Base-by-base conservation (phyloP, 768 basidiomycete species). In the Pleurotus platypus region DNA sequence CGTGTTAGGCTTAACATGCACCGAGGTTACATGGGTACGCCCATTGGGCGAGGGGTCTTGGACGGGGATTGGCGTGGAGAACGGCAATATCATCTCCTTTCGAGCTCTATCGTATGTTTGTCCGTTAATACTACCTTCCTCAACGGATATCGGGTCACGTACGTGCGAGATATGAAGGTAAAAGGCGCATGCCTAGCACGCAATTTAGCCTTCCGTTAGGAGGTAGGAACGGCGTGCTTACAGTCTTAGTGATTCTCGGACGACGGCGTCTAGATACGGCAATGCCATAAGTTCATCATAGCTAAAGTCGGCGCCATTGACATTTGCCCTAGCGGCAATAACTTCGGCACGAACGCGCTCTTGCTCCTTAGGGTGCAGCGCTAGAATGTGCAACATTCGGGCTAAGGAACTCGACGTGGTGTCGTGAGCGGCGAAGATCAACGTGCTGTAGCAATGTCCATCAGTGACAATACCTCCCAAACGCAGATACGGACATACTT, bases 231-330 rank as follows among this genome's bases (percentile, higher is more conserved):
- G 43, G 15, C 16, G 18, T 16, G 61, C 63, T 30, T 47, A 69
- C 63, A 74, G 51, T 15, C 67, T 67, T 43, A 69, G 71, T 27
- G 67, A 73, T 60, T 71, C 71, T 26, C 70, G 64, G 49, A 71
- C 67, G 12, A 76, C 61, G 1, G 69, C 72, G 54, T 69, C 64
- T 27, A 70, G 61, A 38, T 64, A 68, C 1, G 66, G 61, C 20
- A 64, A 55, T 12, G 42, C 42, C 15, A 62, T 57, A 18, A 66
- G 35, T 38, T 55, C 57, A 55, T 64, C 63, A 49, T 65, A 56
- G n/a, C 47, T 56, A 38, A 65, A 53, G 22, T 62, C 64, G 26
- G 51, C 63, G 24, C 57, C 47, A 5, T 64, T 64, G 8, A 60
- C 18, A 53, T 60, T 1, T 60, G 62, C 51, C 12, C 54, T n/a